These are phyloP conservation scores for Salvia miltiorrhiza DNA, from an alignment of 257 asterid species.

Conservation along the genomic window DNA sequence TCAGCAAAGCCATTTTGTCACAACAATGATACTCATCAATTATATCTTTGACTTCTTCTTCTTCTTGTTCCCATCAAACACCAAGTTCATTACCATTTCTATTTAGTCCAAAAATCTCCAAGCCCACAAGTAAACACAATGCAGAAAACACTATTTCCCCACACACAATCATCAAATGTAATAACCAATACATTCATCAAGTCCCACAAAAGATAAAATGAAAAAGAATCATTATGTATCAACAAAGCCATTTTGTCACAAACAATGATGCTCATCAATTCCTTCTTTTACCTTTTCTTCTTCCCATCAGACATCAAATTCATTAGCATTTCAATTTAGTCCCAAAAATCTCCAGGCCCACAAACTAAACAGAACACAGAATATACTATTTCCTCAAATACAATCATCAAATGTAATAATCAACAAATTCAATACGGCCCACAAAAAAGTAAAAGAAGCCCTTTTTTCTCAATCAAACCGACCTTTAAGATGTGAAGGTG, in stretches of 20 bases:
- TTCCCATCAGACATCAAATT: too few species aligned
- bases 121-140: neutral
- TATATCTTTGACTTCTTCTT: neutral
- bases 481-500: slow-evolving; percentile 93
- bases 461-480: neutral
- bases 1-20: neutral
- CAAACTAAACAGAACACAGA: too few species aligned
- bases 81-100: neutral
- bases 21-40: neutral
- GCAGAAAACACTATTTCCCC: neutral
- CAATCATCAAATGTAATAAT: too few species aligned
- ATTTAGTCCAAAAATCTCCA: neutral
- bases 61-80: neutral
- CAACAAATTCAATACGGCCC: too few species aligned
- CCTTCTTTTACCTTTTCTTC: too few species aligned
- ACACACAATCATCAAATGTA: neutral
- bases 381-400: too few species aligned
- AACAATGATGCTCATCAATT: too few species aligned
- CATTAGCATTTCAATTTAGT: too few species aligned
- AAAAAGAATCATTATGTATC: too few species aligned
- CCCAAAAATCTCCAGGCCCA: too few species aligned
- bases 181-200: neutral
- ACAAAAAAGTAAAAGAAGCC: neutral
- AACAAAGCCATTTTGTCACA: too few species aligned
- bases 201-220: too few species aligned